Base-by-base conservation (phyloP, 768 basidiomycete genomes). In the Pleurotus platypus region DNA sequence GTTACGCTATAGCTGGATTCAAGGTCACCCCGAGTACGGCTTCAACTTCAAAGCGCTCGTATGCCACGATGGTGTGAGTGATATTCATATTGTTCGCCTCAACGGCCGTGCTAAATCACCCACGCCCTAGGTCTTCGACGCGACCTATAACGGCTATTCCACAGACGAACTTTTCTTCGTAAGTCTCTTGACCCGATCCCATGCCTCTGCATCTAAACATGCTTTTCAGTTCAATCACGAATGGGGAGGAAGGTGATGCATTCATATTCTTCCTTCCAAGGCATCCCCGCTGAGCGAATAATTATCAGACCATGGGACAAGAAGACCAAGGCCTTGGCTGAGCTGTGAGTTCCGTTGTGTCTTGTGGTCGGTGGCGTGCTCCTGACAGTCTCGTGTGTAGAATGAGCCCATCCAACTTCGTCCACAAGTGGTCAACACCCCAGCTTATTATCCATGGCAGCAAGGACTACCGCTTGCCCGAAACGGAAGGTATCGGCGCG, bases 151-250 rank as follows among this genome's bases (percentile, higher is more conserved):
- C 47, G 92, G 88, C n/a, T 94, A 86, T 67, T 83, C 88, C 12
- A 98, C 94, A 8, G 95, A 98, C 51, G 92, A 95, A 64, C 79
- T 95, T 37, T 92, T 87, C 80, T 95, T 94, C 74, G 90, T 92
- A 65, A 63, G 88, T 75, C 5, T 22, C 45, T 22, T 39, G 8
- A 4, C 30, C 12, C 9, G 2, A 2, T 35, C 4, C 30, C 2
- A 9, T 11, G 11, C 0, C 8, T 11, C 8, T 35, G n/a, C n/a
- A n/a, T 35, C 9, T 22, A 37, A 9, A 46, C 26, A 6, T 15
- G 2, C 12, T 30, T 2, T 13, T 4, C 55, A 93, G 90, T 90
- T 89, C 75, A 90, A 92, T 69, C 87, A 92, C 60, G 92, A 91
- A 60, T 93, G 89, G 86, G 88, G 86, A 65, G 90, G 91, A 57